Evolutionary conservation across 371 early-diverging fungal species (phyloP), one percentile per base, ranked within the genome.

Genomic region (Mortierella sp.): DNA sequence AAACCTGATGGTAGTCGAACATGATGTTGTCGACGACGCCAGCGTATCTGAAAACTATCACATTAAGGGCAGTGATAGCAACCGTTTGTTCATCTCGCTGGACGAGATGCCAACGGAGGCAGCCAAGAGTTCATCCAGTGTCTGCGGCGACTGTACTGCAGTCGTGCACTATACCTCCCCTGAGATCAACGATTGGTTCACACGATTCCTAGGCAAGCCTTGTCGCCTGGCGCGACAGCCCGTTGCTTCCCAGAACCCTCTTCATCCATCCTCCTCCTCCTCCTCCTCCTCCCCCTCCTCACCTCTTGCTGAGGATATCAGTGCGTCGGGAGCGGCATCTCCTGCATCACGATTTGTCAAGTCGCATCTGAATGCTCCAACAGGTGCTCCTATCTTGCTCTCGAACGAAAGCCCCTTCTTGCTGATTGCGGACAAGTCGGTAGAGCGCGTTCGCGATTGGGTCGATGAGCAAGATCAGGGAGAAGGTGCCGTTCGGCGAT

Each of bases 361-460:
- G 61, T 69, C 76, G 17, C 65, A 80, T 44, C 49, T 71, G 34
- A 64, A 62, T 44, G 63, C 80, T 9, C 55, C 64, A 4, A 56
- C 49, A 9, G 67, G 66, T 14, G 64, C 61, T 14, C 63, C 69
- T 11, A 66, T 81, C 43, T 78, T 86, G 6, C 84, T 91, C 47
- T 83, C 88, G 39, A 91, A 90, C 61, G 83, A 87, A 53, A 83
- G 88, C 15, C 90, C 85, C n/a, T 87, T 87, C 66, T 78, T 90
- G 43, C 48, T 90, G 57, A 82, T 89, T 30, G 82, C 88, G 14
- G 65, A 68, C 26, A 75, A 84, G 48, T 88, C 89, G 50, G 83
- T 85, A 0, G 64, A 81, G 37, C 63, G 81, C 51, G 79, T 89
- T 2, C 79, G 80, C 12, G 55, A 71, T 11, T 80, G 83, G 80